Percentiles rank a stretch among this genome's conserved stretches.
These are phyloP conservation scores for Ambrosiella beaveri DNA, from an alignment of 2,329 filamentous ascomycete species.

Conservation along the genomic window DNA sequence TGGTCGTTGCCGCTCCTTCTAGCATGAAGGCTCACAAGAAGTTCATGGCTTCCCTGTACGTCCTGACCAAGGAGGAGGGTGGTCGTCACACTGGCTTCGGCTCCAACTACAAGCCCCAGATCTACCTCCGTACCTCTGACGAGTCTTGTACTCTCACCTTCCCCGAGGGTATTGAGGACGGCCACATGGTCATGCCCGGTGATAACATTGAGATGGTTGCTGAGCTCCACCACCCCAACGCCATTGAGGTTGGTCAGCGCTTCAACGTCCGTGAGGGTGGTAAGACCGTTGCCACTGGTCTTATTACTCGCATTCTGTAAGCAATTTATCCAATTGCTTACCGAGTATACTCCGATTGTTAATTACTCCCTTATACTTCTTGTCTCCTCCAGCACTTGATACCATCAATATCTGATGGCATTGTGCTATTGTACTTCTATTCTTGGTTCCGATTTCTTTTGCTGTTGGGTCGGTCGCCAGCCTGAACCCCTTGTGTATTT, in stretches of 20 bases:
- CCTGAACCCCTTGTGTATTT: constrained; percentile 10
- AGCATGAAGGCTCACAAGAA: constrained; percentile 72
- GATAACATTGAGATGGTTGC: constrained; percentile 98
- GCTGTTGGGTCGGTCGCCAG: background rate
- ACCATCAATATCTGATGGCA: background rate
- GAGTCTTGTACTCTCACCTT: constrained; percentile 63
- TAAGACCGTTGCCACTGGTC: constrained; percentile 68
- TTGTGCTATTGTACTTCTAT: background rate
- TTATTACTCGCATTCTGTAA: constrained; percentile 56
- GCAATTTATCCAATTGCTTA: background rate
- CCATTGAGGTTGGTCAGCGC: constrained; percentile 78
- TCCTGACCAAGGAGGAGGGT: constrained; percentile 93
- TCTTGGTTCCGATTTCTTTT: background rate
- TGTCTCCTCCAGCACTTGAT: background rate
- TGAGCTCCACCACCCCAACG: constrained; percentile 67
- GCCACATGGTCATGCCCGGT: constrained; percentile 88
- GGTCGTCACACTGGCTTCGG: constrained; percentile 91
- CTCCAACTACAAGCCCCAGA: constrained; percentile 91
- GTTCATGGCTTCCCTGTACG: constrained; percentile 92
- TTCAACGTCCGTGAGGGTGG: constrained; percentile 98
- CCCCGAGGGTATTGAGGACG: constrained; percentile 66
- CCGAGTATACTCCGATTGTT: background rate
- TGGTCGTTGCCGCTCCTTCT: constrained; percentile 79
- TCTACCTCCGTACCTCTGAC: constrained; percentile 87
- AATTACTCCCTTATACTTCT: background rate